These are phyloP conservation scores for Fusarium lyarnte DNA, from an alignment of 2,329 filamentous ascomycete genomes.

Conservation along the genomic window DNA sequence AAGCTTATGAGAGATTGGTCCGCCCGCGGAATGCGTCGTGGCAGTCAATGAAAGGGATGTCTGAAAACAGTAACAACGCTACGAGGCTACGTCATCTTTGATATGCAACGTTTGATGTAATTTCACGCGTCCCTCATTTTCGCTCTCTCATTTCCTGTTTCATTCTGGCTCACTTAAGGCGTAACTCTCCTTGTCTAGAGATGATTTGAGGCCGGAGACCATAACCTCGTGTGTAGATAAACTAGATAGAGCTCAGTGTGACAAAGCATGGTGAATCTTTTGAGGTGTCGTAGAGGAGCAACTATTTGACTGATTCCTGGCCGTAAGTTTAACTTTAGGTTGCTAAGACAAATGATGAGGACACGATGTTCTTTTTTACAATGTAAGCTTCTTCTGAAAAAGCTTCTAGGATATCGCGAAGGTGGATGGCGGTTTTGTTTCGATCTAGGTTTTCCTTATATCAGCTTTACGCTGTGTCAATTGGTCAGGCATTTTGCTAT, in stretches of 20 bases:
- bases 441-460: too few relatives aligned
- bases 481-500: too few relatives aligned
- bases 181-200: not conserved
- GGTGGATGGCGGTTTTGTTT: too few relatives aligned
- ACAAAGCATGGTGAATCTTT: too few relatives aligned
- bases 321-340: too few relatives aligned
- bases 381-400: too few relatives aligned
- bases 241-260: accelerated
- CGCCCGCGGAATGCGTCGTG: not conserved
- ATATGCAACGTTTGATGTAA: not conserved
- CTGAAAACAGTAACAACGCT: not conserved
- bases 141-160: not conserved
- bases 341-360: too few relatives aligned
- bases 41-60: not conserved
- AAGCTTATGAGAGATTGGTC: not conserved
- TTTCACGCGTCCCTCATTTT: not conserved
- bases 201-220: accelerated
- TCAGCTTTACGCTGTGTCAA: too few relatives aligned
- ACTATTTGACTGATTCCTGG: too few relatives aligned
- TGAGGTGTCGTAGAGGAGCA: too few relatives aligned
- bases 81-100: not conserved
- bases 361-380: too few relatives aligned
- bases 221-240: not conserved
- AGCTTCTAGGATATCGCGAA: too few relatives aligned
- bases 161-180: not conserved